Evolutionary conservation across 148 eudicot genomes (phyloP).

Genomic region (Talinum fruticosum): DNA sequence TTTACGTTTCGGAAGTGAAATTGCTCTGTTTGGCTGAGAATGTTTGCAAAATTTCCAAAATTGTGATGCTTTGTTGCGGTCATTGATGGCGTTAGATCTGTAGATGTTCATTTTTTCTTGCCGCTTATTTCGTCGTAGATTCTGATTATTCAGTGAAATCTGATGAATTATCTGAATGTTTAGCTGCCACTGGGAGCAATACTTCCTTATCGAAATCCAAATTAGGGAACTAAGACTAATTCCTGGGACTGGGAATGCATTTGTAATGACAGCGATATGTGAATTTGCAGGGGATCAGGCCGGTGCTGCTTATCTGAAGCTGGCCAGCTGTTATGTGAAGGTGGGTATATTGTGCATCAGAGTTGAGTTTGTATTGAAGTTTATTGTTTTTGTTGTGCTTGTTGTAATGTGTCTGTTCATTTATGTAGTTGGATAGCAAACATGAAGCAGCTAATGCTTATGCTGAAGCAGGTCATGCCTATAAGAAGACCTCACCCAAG

Average conservation of each 20-base stretch:
- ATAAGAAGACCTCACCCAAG: slow-evolving; percentile 50
- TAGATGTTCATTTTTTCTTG: not conserved
- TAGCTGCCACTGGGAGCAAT: not conserved
- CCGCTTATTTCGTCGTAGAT: not conserved
- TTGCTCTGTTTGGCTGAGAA: slow-evolving; percentile 10
- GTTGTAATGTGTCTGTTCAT: not conserved
- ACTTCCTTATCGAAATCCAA: not conserved
- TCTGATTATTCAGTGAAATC: not conserved
- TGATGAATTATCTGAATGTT: not conserved
- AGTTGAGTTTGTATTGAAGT: not conserved
- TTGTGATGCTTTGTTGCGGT: not conserved
- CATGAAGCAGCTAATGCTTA: slow-evolving; percentile 70
- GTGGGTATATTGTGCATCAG: slow-evolving; percentile 26
- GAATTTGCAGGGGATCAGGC: slow-evolving; percentile 56
- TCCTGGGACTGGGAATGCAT: not conserved
- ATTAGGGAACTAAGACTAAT: not conserved
- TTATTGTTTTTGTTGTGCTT: not conserved
- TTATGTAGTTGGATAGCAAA: slow-evolving; percentile 54
- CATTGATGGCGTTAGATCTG: not conserved
- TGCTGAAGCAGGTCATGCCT: slow-evolving; percentile 69
- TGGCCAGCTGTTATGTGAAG: slow-evolving; percentile 58
- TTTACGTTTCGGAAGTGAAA: not conserved
- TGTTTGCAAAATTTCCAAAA: not conserved
- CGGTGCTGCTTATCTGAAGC: slow-evolving; percentile 49
- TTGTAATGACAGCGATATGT: not conserved